Conservation (phyloP, 148 eudicot genomes). For the Spergularia bocconei region DNA sequence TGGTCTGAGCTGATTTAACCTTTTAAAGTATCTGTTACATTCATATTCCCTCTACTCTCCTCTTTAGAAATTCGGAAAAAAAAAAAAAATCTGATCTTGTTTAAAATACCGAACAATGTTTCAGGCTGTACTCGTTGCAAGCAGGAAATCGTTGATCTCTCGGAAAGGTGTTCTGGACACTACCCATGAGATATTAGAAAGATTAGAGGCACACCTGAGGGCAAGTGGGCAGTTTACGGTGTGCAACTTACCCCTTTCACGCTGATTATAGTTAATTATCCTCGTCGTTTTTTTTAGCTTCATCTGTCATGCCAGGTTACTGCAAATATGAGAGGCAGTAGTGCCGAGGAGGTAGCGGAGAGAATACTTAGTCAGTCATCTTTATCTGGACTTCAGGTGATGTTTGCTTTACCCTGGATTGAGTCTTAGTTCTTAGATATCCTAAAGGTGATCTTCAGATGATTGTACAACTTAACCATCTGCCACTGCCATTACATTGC, state of each 20-base stretch:
- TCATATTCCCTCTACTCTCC: neutral
- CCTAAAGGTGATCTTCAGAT: neutral
- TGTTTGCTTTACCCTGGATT: constrained; percentile 6
- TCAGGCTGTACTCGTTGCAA: constrained; percentile 94
- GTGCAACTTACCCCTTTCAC: constrained; percentile 12
- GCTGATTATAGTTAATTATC: neutral
- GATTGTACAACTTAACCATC: neutral
- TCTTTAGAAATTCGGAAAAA: no score
- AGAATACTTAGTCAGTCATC: constrained; percentile 73
- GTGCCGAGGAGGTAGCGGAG: constrained; percentile 86
- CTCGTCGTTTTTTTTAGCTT: constrained; percentile 13
- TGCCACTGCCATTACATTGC: no score
- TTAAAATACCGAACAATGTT: constrained; percentile 21
- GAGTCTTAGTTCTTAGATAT: neutral
- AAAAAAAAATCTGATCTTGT: neutral
- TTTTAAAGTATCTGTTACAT: neutral
- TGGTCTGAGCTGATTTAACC: neutral
- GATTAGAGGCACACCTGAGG: constrained; percentile 91
- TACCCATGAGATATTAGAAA: constrained; percentile 88
- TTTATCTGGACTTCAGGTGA: constrained; percentile 82
- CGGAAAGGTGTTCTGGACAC: constrained; percentile 70
- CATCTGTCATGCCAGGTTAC: constrained; percentile 48
- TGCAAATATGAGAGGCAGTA: constrained; percentile 95
- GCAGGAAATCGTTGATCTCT: constrained; percentile 62
- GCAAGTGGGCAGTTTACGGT: constrained; percentile 84